Evolutionary conservation across 2,329 filamentous ascomycete species (phyloP), one percentile per base, ranked within the genome.

Genomic region (Phialocephala subalpina): DNA sequence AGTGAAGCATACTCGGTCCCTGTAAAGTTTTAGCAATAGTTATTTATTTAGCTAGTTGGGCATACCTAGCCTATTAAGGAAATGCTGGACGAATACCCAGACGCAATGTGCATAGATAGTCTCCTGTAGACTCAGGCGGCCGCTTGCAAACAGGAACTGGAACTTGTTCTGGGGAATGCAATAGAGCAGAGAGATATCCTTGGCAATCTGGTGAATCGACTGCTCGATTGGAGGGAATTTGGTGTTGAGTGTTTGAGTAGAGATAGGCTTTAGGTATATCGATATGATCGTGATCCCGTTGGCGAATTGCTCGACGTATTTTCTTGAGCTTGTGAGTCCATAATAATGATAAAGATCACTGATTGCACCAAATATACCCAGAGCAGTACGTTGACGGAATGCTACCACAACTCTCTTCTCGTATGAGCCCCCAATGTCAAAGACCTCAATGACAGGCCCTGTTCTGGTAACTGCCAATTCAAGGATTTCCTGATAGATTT

Each of bases 301-400:
- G 76, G 94, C 96, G 84, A 99, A 99, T 81, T 98, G 96, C 82
- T 99, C 93, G 57, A 99, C 92, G 77, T 99, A 99, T 82, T 99
- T 99, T 73, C 96, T 88, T 33, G 96, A 96, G 76, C 93, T 97
- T 1, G 96, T 99, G 67, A 98, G 87, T 49, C 96, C 95, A 77
- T 99, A 99, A 87, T 97, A 98, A 82, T 99, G 96, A 83, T 99
- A 99, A 42, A 99, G 84, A 78, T 98, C 94, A 70, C 93, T 97
- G 73, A 99, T 82, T 33, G 96, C 94, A 73, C 94, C 97, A 86
- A 99, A 99, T 74, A 99, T 84, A 69, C 96, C 96, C 73, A 93
- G 86, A 33, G 96, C 96, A 20, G 95, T 97, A 69, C 94, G 91
- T 72, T 95, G 93, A 73, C 95, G 94, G 85, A 97, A 98, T 55